These are phyloP conservation scores for Backusella morwellensis DNA, from an alignment of 192 early-diverging fungal species.

Conservation along the genomic window DNA sequence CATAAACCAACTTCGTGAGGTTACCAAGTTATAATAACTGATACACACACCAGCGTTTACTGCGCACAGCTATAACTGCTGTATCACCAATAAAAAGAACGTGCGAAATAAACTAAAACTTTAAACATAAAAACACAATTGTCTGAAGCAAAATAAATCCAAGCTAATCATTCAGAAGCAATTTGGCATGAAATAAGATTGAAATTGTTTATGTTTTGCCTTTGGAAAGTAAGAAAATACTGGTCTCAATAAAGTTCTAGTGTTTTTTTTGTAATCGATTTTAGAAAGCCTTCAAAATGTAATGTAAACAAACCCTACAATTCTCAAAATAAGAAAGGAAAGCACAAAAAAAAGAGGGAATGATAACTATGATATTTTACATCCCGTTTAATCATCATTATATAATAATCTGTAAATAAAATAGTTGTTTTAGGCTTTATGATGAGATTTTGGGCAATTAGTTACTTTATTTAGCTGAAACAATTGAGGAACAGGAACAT, in stretches of 20 bases:
- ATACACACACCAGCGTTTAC: slow-evolving; percentile 2
- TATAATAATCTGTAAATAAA: neutral
- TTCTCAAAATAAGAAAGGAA: neutral
- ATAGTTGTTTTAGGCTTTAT: neutral
- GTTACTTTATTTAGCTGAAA: neutral
- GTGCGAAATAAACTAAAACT: slow-evolving; percentile 4
- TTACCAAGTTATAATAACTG: slow-evolving; percentile 6
- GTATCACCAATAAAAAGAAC: neutral
- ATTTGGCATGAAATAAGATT: neutral
- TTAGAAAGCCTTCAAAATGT: neutral
- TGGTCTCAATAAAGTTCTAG: neutral
- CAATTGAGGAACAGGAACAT: neutral
- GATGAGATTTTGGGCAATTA: neutral
- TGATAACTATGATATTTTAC: neutral
- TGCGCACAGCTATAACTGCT: neutral
- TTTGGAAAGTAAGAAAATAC: neutral
- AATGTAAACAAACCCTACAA: neutral
- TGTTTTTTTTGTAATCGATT: neutral
- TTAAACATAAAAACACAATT: neutral
- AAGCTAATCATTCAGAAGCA: neutral
- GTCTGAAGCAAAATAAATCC: neutral
- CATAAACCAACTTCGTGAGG: neutral
- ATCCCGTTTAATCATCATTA: neutral
- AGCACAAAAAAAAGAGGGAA: neutral
- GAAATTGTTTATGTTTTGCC: neutral